These are phyloP conservation scores for Ramularia endophylla DNA, from an alignment of 2,329 filamentous ascomycete genomes.

Conservation along the genomic window DNA sequence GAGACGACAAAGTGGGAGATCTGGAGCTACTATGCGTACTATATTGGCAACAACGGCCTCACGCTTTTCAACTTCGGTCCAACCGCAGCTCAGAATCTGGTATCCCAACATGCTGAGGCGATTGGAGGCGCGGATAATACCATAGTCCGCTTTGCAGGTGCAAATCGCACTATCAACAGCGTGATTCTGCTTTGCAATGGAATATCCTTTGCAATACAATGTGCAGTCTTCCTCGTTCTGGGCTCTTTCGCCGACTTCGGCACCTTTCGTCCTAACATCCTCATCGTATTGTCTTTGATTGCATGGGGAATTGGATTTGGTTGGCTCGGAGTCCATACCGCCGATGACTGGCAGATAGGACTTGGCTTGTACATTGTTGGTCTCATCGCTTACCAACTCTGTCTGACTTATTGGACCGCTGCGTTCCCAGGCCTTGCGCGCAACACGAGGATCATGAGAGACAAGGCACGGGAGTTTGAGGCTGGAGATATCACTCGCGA, in stretches of 20 bases:
- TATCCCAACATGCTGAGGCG: constrained; percentile 53
- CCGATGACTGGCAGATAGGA: constrained; percentile 54
- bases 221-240: constrained; percentile 49
- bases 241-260: constrained; percentile 59
- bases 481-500: constrained; percentile 50
- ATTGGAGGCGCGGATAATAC: constrained; percentile 37
- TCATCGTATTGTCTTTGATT: constrained; percentile 55
- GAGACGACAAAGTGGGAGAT: constrained; percentile 50
- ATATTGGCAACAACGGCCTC: constrained; percentile 61
- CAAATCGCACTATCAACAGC: constrained; percentile 55
- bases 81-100: constrained; percentile 59
- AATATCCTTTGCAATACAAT: constrained; percentile 62
- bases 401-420: constrained; percentile 63
- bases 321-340: constrained; percentile 59
- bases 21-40: constrained; percentile 47
- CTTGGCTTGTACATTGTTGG: constrained; percentile 61
- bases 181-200: constrained; percentile 62
- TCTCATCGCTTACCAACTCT: constrained; percentile 60
- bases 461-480: constrained; percentile 45
- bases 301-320: constrained; percentile 61
- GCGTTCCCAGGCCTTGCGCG: constrained; percentile 55
- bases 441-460: constrained; percentile 47
- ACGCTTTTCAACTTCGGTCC: constrained; percentile 60
- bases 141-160: constrained; percentile 51
- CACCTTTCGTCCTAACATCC: constrained; percentile 56